Base-by-base conservation (phyloP, 495 filamentous ascomycete genomes). In the Trichoderma reesei region DNA sequence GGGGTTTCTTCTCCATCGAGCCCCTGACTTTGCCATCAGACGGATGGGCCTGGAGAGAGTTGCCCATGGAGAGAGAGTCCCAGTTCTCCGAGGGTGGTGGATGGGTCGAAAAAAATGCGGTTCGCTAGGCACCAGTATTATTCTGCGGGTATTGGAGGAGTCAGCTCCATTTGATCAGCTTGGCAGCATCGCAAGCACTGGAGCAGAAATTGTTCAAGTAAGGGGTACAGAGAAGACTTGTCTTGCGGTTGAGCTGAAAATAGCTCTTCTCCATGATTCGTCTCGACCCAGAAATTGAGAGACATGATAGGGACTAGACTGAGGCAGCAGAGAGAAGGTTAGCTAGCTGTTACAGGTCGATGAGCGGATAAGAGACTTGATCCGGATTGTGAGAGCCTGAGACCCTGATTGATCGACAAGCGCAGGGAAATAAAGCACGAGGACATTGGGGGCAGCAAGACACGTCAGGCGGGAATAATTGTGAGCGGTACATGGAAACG, bases 71-170 rank as follows among this genome's bases (percentile, higher is more conserved):
- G 26, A 26, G 26, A 26, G 26, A 26, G 26, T 26, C 26, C 26
- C 26, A 26, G 26, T 26, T 26, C 26, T 26, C 26, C 26, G 26
- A 26, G 26, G 38, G 6, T 39, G 11, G 38, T 39, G 38, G 14
- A 56, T 56, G 51, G 51, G 26, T 56, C 51, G 51, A 26, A 56
- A 56, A 56, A 33, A n/a, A 26, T 56, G 26, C 51, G 51, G 51
- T 56, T 56, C 33, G 20, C 31, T 56, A 56, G 51, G 51, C 51
- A 56, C 31, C 51, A 56, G 51, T 14, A 56, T 56, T 33, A 56
- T 10, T 33, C 14, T 56, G 51, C 51, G 51, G 51, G 51, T n/a
- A 56, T 20, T 9, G 33, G 51, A 10, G 34, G 51, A 9, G 6
- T 31, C 31, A 48, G 20, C 51, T 33, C 51, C 51, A 56, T 54